phyloP scores from a whole-genome alignment of 1,284 basidiomycete genomes.

The Leccinum fallax region DNA sequence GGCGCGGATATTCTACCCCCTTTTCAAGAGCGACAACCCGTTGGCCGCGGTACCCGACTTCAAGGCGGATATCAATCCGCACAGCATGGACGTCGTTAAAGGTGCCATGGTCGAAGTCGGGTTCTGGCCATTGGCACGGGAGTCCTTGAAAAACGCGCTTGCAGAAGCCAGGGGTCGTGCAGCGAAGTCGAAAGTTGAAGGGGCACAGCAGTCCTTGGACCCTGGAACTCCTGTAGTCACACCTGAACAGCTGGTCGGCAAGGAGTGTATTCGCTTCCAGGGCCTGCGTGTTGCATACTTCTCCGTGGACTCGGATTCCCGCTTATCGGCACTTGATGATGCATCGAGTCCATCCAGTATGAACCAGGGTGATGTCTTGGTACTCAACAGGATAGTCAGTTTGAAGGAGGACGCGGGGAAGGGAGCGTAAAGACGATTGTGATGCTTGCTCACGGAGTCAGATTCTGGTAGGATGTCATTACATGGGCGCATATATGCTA shows the following conservation, averaged over 20 bases:
- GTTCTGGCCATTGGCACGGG: slow-evolving; percentile 85
- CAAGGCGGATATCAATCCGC: slow-evolving; percentile 75
- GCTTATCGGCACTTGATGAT: slow-evolving; percentile 65
- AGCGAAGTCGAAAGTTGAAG: slow-evolving; percentile 51
- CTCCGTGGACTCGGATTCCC: slow-evolving; percentile 85
- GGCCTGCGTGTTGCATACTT: slow-evolving; percentile 97
- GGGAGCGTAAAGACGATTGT: slow-evolving; percentile 20
- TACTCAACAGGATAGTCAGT: slow-evolving; percentile 93
- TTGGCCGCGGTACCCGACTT: slow-evolving; percentile 70
- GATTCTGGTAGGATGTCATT: slow-evolving; percentile 11
- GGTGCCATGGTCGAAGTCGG: slow-evolving; percentile 88
- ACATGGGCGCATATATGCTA: slow-evolving; percentile 30
- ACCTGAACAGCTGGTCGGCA: slow-evolving; percentile 84
- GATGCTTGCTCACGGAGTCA: not conserved
- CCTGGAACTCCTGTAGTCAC: slow-evolving; percentile 69
- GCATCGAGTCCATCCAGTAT: slow-evolving; percentile 45
- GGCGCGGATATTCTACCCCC: slow-evolving; percentile 88
- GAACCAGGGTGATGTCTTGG: slow-evolving; percentile 73
- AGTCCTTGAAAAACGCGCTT: slow-evolving; percentile 65
- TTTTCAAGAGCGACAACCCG: slow-evolving; percentile 96
- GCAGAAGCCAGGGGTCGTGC: slow-evolving; percentile 69
- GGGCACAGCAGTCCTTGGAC: slow-evolving; percentile 36
- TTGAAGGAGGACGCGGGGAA: slow-evolving; percentile 97
- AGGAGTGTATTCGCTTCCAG: slow-evolving; percentile 96
- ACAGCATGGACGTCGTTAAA: slow-evolving; percentile 78